phyloP scores from a whole-genome alignment of 768 basidiomycete genomes.

The Psilocybe cyanescens region DNA sequence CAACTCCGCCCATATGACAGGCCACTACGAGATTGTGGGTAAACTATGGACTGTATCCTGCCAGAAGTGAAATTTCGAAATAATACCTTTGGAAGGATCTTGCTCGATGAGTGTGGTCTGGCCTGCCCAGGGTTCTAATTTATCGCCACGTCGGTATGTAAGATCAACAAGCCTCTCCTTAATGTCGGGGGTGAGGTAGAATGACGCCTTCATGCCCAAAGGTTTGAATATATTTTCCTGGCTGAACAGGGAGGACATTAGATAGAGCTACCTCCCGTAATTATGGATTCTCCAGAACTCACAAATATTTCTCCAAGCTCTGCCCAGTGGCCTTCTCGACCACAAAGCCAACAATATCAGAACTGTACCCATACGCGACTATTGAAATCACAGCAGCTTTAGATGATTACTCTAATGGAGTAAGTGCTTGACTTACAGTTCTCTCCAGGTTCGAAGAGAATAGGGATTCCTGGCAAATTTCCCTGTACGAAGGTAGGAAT shows the following conservation, averaged over 20 bases:
- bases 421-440: conserved; percentile 23
- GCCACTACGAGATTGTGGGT: conserved; percentile 6
- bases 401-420: neutral
- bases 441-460: conserved; percentile 34
- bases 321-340: conserved; percentile 33
- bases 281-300: conserved; percentile 29
- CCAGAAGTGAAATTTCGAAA: neutral
- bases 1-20: conserved; percentile 29
- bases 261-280: conserved; percentile 25
- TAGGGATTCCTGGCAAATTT: conserved; percentile 24
- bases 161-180: conserved; percentile 23
- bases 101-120: conserved; percentile 23
- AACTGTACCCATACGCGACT: conserved; percentile 35
- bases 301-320: conserved; percentile 33
- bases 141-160: conserved; percentile 21
- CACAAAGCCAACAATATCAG: conserved; percentile 34
- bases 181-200: conserved; percentile 29
- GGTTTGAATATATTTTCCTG: conserved; percentile 34
- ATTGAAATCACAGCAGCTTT: neutral
- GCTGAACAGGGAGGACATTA: conserved; percentile 11
- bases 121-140: conserved; percentile 19
- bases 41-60: neutral
- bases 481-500: conserved; percentile 16
- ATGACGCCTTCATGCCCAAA: conserved; percentile 29
- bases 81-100: conserved; percentile 26